A percentile compares a stretch with the other conserved stretches of the same genome.
These are phyloP conservation scores for Fistulifera solaris DNA, from an alignment of 108 stramenopile species.

Conservation along the genomic window DNA sequence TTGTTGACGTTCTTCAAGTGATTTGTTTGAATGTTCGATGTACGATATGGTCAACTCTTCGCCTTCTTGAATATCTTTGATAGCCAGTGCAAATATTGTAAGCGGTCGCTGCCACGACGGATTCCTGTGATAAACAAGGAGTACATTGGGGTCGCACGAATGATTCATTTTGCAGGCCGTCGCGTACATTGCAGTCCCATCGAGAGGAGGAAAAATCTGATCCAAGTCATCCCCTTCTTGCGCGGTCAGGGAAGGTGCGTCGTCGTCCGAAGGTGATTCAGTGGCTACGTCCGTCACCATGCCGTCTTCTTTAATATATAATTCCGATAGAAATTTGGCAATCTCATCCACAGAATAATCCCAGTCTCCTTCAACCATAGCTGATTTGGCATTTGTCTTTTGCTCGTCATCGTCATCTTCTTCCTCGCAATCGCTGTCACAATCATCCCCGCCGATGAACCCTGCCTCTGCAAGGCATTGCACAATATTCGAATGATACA, in stretches of 20 bases:
- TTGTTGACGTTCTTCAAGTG: conserved; percentile 32
- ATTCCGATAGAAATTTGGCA: conserved; percentile 29
- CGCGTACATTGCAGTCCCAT: conserved; percentile 77
- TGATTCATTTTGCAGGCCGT: conserved; percentile 85
- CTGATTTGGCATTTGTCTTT: conserved; percentile 6
- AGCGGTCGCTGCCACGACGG: conserved; percentile 45
- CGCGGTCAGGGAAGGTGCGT: background rate
- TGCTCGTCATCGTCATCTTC: conserved; percentile 8
- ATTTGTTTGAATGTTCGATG: conserved; percentile 29
- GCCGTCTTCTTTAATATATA: conserved; percentile 4
- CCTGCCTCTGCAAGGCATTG: conserved; percentile 33
- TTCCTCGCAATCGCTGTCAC: conserved; percentile 10
- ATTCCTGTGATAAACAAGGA: conserved; percentile 32
- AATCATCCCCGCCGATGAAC: conserved; percentile 37
- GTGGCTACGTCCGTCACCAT: background rate
- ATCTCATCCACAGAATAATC: conserved; percentile 46
- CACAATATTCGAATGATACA: conserved; percentile 26
- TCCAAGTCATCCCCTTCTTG: conserved; percentile 44
- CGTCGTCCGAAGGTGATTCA: conserved; percentile 4
- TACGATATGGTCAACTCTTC: conserved; percentile 85
- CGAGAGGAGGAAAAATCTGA: conserved; percentile 51
- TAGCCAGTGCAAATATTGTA: conserved; percentile 45
- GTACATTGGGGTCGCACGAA: conserved; percentile 63
- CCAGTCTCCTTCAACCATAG: conserved; percentile 13
- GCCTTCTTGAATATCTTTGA: conserved; percentile 45